These are phyloP conservation scores for Nothophaeocryptopus gaeumannii DNA, from an alignment of 2,329 filamentous ascomycete genomes.

Conservation along the genomic window DNA sequence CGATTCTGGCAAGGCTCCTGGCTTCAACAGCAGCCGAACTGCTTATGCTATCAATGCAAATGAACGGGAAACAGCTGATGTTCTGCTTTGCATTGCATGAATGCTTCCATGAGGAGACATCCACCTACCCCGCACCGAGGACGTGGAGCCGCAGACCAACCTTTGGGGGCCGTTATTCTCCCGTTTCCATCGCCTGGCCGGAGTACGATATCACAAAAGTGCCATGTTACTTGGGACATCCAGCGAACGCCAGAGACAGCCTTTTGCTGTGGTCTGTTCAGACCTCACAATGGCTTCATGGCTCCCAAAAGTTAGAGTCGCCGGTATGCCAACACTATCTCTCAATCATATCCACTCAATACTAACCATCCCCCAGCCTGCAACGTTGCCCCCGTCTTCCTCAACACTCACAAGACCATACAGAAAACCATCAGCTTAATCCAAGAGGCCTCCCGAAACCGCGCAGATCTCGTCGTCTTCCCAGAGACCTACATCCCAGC, in stretches of 20 bases:
- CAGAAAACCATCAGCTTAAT: conserved; percentile 49
- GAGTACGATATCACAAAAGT: background rate
- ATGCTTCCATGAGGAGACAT: background rate
- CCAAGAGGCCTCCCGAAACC: conserved; percentile 41
- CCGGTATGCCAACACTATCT: conserved; percentile 14
- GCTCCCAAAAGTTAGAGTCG: conserved; percentile 27
- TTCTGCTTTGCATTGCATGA: background rate
- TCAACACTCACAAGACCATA: conserved; percentile 47
- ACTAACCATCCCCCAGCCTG: conserved; percentile 21
- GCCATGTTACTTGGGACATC: no score
- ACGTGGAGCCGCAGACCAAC: background rate
- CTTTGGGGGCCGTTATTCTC: no score
- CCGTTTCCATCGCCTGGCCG: no score
- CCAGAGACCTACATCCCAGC: conserved; percentile 55
- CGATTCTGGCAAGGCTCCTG: background rate
- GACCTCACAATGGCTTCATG: conserved; percentile 17
- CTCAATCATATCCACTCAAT: conserved; percentile 3
- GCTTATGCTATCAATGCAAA: background rate
- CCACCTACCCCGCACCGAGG: background rate
- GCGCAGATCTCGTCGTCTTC: conserved; percentile 53
- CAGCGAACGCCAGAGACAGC: no score
- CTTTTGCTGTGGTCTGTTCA: background rate
- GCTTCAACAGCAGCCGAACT: background rate
- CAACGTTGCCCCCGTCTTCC: conserved; percentile 44
- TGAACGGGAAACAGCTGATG: no score